Evolutionary conservation across 768 basidiomycete genomes (phyloP).

Genomic region (Hirschioporus abietinus): DNA sequence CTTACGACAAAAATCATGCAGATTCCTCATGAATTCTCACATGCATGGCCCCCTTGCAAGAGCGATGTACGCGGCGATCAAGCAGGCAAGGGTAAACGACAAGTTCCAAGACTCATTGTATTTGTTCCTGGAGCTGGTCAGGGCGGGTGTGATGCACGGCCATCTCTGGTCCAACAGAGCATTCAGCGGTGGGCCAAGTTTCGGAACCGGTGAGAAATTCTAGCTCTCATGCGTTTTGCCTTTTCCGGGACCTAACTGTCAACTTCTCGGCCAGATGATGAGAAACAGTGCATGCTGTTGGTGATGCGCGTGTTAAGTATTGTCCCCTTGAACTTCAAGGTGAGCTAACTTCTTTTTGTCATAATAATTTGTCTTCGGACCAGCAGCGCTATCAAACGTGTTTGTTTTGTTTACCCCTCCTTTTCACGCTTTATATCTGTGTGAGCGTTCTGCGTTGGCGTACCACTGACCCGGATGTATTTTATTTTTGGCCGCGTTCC

Average conservation of each 20-base stretch:
- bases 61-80: conserved; percentile 83
- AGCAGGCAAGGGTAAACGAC: conserved; percentile 81
- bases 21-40: conserved; percentile 87
- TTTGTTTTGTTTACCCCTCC: not conserved
- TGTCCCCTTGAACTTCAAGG: conserved; percentile 92
- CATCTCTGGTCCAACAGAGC: conserved; percentile 84
- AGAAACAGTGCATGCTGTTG: conserved; percentile 89
- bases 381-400: not conserved
- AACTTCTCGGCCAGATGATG: conserved; percentile 57
- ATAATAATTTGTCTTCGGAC: not conserved
- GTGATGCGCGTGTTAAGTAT: conserved; percentile 97
- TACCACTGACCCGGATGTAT: conserved; percentile 10
- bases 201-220: conserved; percentile 68
- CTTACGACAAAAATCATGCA: conserved; percentile 25
- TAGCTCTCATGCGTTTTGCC: conserved; percentile 23
- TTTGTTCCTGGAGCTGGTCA: conserved; percentile 89
- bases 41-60: conserved; percentile 85
- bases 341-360: conserved; percentile 28
- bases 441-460: conserved; percentile 3
- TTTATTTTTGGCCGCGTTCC: conserved; percentile 11
- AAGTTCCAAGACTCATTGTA: conserved; percentile 98
- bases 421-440: not conserved
- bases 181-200: conserved; percentile 93
- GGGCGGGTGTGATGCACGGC: conserved; percentile 96
- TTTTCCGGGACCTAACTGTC: not conserved